These are phyloP conservation scores for Aspergillus panamensis DNA, from an alignment of 495 filamentous ascomycete genomes.

Conservation along the genomic window DNA sequence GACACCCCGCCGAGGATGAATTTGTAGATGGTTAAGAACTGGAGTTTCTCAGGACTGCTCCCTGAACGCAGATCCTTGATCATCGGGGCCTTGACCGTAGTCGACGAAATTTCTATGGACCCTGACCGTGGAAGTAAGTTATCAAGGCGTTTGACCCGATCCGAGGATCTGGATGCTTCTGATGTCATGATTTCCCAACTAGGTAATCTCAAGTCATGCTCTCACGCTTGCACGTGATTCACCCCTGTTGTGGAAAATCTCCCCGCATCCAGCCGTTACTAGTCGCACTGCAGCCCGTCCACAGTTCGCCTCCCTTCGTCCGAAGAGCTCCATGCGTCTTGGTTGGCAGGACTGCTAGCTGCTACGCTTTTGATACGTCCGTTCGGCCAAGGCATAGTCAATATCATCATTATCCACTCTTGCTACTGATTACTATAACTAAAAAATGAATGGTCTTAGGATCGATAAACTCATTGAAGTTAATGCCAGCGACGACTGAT, in stretches of 20 bases:
- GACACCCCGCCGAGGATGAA: not conserved
- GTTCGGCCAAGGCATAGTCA: not conserved
- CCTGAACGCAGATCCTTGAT: too few relatives aligned
- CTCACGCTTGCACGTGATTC: slow-evolving; percentile 17
- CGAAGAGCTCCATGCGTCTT: slow-evolving; percentile 32
- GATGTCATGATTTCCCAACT: not conserved
- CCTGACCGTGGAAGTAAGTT: too few relatives aligned
- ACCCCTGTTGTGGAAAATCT: not conserved
- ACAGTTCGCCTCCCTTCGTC: slow-evolving; percentile 36
- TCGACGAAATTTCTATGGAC: too few relatives aligned
- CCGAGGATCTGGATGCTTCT: too few relatives aligned
- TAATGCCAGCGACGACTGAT: not conserved
- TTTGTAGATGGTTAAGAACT: not conserved
- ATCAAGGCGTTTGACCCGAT: too few relatives aligned
- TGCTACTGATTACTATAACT: slow-evolving; percentile 1
- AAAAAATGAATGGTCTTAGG: not conserved
- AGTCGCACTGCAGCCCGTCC: not conserved
- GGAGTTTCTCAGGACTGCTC: not conserved
- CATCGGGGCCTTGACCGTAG: too few relatives aligned
- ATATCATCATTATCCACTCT: not conserved
- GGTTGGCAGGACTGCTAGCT: not conserved
- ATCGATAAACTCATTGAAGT: slow-evolving; percentile 3
- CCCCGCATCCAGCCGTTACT: slow-evolving; percentile 11
- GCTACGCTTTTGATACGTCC: not conserved
- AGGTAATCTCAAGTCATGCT: not conserved